Evolutionary conservation across 1,139 yeast genomes (phyloP), one percentile per base, ranked within the genome.

Genomic region (Scheffersomyces segobiensis): DNA sequence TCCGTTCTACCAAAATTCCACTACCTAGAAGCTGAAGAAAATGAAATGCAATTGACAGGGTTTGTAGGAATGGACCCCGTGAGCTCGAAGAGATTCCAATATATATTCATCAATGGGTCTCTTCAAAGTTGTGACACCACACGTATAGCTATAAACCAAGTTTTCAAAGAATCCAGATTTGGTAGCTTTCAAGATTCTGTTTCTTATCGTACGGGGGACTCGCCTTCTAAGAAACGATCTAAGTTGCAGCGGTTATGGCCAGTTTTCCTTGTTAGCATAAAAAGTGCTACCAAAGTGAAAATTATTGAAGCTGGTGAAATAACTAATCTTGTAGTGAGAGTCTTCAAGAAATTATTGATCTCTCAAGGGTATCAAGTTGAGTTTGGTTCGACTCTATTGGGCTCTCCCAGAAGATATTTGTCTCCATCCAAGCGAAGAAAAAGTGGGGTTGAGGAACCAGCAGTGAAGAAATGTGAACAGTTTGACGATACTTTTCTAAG

Each of bases 101-200:
- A 78, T 58, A 66, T 86, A 0, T 79, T 76, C 53, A 62, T 85
- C 49, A 86, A 87, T 66, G 75, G 79, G 0, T 68, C 83, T 39
- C 68, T 32, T 8, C 42, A 32, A 32, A 8, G 42, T 32, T 12
- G 12, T 32, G 42, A 32, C 17, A 32, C 42, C 17, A 32, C 42
- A 32, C 14, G 17, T 32, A 32, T 12, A 46, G 51, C 53, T 0
- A 65, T 85, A 3, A 76, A 71, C 63, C 63, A 62, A 5, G 10
- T 71, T 10, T 77, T 82, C 57, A 56, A 55, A 12, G 55, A 59
- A 5, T 58, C 70, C 1, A 66, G 61, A 0, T 73, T 71, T 62
- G 71, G 71, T 17, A 60, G 12, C 17, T 7, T 7, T 2, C 5
- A 14, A 10, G 42, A 14, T 2, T 32, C 42, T 32, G 42, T 32